A percentile compares a stretch with the other conserved stretches of the same genome.
Conservation (phyloP, 2,329 filamentous ascomycete species). For the Sarocladiaceae sp. region DNA sequence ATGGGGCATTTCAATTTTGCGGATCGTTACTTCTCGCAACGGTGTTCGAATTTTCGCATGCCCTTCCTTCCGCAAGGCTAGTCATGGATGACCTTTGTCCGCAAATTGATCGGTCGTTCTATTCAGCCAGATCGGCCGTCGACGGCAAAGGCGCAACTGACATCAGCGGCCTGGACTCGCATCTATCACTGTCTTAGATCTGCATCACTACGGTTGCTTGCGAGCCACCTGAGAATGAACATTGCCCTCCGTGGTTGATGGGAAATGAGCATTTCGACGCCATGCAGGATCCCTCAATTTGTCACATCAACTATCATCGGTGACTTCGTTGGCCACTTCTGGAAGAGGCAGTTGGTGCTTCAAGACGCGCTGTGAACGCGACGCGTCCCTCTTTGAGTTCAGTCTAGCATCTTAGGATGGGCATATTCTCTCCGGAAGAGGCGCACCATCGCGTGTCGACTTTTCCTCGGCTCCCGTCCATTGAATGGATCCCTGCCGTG, state of each 20-base stretch:
- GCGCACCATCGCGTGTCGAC: not conserved
- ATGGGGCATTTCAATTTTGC: constrained; percentile 5
- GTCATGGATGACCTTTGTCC: not conserved
- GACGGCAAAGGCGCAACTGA: too few species aligned
- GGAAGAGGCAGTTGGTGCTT: not conserved
- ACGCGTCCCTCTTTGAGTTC: constrained; percentile 3
- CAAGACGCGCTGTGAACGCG: not conserved
- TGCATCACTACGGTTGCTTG: too few species aligned
- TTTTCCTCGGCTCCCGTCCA: too few species aligned
- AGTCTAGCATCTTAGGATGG: not conserved
- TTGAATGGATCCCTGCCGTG: not conserved
- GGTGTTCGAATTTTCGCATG: constrained; percentile 4
- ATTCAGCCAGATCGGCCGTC: too few species aligned
- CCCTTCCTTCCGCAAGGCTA: not conserved
- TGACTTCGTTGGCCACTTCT: not conserved
- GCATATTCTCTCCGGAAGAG: not conserved
- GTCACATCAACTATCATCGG: not conserved
- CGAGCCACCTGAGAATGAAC: too few species aligned
- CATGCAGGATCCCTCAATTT: not conserved
- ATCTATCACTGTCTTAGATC: too few species aligned
- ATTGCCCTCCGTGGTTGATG: too few species aligned
- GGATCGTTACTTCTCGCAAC: not conserved
- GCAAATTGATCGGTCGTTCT: not conserved
- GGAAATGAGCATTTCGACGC: constrained; percentile 5
- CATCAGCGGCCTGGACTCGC: too few species aligned